Conservation (phyloP, 768 basidiomycete species). For the Rhizopogon vinicolor region DNA sequence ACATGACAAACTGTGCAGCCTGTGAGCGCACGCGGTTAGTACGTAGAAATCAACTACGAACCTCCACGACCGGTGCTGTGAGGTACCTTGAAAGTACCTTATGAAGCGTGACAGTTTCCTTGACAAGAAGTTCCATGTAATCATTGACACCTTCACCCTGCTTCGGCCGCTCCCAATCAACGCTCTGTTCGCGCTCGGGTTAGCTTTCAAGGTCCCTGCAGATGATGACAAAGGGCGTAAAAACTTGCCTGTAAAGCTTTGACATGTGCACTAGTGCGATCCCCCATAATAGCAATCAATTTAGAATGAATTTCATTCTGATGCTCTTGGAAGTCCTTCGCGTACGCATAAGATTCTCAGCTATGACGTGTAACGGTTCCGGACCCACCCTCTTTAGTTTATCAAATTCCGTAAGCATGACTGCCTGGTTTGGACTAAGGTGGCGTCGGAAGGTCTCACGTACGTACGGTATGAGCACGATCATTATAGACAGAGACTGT, state of each 20-base stretch:
- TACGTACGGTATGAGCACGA: constrained; percentile 91
- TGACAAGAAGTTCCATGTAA: constrained; percentile 93
- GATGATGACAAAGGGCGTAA: constrained; percentile 3
- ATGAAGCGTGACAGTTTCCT: constrained; percentile 93
- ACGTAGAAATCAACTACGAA: constrained; percentile 26
- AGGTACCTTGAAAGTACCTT: constrained; percentile 94
- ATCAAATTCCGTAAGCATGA: constrained; percentile 97
- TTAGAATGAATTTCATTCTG: constrained; percentile 99
- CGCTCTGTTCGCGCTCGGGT: constrained; percentile 38
- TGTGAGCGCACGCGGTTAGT: constrained; percentile 6
- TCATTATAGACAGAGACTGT: constrained; percentile 92
- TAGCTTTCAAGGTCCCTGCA: constrained; percentile 1
- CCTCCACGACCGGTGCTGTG: constrained; percentile 75
- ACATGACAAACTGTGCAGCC: constrained; percentile 76
- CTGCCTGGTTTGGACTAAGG: constrained; percentile 90
- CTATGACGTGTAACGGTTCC: constrained; percentile 1
- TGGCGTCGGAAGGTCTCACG: constrained; percentile 94
- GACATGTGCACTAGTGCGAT: constrained; percentile 83
- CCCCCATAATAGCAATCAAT: constrained; percentile 97
- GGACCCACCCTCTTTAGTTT: constrained; percentile 88
- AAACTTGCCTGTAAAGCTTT: constrained; percentile 67
- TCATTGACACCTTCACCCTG: constrained; percentile 63
- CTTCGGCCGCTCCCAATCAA: constrained; percentile 73
- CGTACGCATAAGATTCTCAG: background rate
- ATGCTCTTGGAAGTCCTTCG: constrained; percentile 92